Base-by-base conservation (phyloP, 1,139 yeast genomes). In the Diutina pseudorugosa region DNA sequence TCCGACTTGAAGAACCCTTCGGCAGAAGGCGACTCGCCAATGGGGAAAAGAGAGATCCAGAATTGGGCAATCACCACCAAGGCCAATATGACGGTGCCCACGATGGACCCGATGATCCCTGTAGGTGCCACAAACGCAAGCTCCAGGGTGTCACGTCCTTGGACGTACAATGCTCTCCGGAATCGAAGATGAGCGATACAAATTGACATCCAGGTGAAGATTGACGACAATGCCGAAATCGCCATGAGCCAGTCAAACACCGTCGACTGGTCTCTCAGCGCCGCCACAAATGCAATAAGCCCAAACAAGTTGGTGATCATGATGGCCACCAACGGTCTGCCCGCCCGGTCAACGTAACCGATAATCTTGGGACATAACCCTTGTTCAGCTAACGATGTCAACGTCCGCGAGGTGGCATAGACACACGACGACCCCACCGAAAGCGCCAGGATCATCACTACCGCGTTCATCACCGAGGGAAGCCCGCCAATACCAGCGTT, bases 371-470 rank as follows among this genome's bases (percentile, higher is more conserved):
- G 96, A 25, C 94, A 91, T 65, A 80, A 82, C 36, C 90, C 88
- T 61, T 87, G 84, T 58, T 85, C 83, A 50, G 96, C 88, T 58
- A 90, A 73, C 14, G 95, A 86, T 57, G 86, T 83, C 58, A 89
- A 68, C 21, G 95, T 82, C 75, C 96, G 81, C 41, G 95, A 85
- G 54, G 90, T 80, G 36, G 84, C 95, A 60, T 75, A 83, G 25
- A 83, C 85, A 11, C 84, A 77, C 25, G 65, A 61, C 61, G 62
- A 62, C 56, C 65, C 67, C 33, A 62, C 66, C 19, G 65, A 61
- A 55, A 62, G 58, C 43, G 62, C 65, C n/a, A 65, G 56, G 49
- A 62, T 58, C 61, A 63, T 53, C 47, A 63, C 61, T 51, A 62
- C 66, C n/a, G 56, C 67, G 52, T 63, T 63, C 59, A 63, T 61